Base-by-base conservation (phyloP, 2,329 filamentous ascomycete genomes). In the Neofusicoccum umdonicola region DNA sequence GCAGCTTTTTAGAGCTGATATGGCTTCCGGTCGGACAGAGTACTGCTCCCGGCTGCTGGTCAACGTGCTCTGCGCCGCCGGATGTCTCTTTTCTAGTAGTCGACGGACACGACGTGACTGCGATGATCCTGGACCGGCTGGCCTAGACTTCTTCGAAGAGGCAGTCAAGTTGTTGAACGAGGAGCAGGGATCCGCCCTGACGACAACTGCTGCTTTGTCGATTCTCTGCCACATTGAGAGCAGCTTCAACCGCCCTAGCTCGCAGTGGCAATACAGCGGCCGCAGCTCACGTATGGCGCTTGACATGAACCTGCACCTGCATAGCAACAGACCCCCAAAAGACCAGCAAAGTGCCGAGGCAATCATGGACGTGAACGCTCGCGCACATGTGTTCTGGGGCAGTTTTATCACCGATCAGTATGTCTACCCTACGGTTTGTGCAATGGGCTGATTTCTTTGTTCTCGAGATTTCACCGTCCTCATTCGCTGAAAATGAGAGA, bases 321-420 rank as follows among this genome's bases (percentile, higher is more conserved):
- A 63, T 31, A 68, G 42, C 19, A 61, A 66, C 31, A 35, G 19
- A 19, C 13, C 27, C 3, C 12, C 39, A 11, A 39, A 41, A 8
- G 65, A 65, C 11, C 22, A 57, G 7, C 39, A 47, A 11, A 56
- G 44, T 17, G 41, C 13, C 15, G 63, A 60, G 19, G 41, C 44
- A 19, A 35, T 17, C 9, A 51, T 34, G 17, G 64, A 65, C 35
- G 62, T 61, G 37, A 61, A 37, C 5, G 64, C 66, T 8, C 42
- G 66, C 17, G 22, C 45, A 2, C 68, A 68, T 62, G 63, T 66
- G n/a, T 69, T 69, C 42, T 69, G 68, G 68, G 67, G 68, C 15
- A 62, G 66, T 41, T 69, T 69, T 42, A 63, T 67, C 50, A 41
- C 67, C 13, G 68, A 69, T 45, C 68, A 69, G 68, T 69, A 65